Conservation (phyloP, 768 basidiomycete species). For the Jaapia argillacea region DNA sequence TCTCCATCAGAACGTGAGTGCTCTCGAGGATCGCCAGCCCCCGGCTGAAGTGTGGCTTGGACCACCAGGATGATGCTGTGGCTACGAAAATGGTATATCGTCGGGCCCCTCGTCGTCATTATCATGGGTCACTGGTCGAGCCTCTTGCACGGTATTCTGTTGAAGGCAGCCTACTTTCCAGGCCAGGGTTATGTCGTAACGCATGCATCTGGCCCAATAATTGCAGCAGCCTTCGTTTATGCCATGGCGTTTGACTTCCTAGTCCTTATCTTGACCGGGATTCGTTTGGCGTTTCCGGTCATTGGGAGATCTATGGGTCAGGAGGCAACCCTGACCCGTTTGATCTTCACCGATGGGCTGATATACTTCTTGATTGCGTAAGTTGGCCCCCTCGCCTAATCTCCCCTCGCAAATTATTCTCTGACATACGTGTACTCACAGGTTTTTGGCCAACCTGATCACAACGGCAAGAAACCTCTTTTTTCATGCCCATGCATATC, state of each 20-base stretch:
- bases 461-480: conserved; percentile 28
- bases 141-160: conserved; percentile 40
- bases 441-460: conserved; percentile 58
- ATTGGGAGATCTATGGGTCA: conserved; percentile 40
- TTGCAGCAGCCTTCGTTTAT: conserved; percentile 63
- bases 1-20: conserved; percentile 57
- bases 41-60: conserved; percentile 1
- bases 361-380: conserved; percentile 68
- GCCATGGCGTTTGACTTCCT: conserved; percentile 64
- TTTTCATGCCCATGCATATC: conserved; percentile 3
- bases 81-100: conserved; percentile 46
- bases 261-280: conserved; percentile 50
- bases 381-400: conserved; percentile 16
- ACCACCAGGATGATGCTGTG: conserved; percentile 66
- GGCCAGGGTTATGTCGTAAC: conserved; percentile 44
- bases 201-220: conserved; percentile 44
- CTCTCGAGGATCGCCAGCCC: background rate
- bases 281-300: conserved; percentile 41
- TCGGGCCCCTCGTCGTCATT: conserved; percentile 38
- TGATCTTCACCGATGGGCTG: conserved; percentile 62
- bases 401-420: background rate
- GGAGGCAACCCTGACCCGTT: conserved; percentile 47
- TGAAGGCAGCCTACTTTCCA: conserved; percentile 47
- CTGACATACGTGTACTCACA: conserved; percentile 14
- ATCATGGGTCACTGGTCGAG: conserved; percentile 69